Percentiles rank a stretch among this genome's conserved stretches.
These are phyloP conservation scores for Carex parvula DNA, from an alignment of 176 grass and related monocot genomes.

Conservation along the genomic window DNA sequence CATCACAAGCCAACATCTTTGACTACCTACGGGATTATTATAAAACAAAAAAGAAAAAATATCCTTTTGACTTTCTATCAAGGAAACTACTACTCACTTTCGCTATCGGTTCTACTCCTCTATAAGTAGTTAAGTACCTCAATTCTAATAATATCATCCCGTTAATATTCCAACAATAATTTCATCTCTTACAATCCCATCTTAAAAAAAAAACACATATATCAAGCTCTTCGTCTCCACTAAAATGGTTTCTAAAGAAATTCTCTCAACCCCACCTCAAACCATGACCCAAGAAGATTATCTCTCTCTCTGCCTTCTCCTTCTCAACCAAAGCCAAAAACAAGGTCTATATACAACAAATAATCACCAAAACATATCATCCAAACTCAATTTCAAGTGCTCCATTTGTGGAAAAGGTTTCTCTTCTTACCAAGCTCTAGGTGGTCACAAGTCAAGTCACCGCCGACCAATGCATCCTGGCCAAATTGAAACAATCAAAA, in stretches of 20 bases:
- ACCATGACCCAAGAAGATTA: constrained; percentile 48
- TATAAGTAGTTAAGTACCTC: constrained; percentile 1
- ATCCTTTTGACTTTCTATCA: background rate
- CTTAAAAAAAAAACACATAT: background rate
- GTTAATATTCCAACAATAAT: background rate
- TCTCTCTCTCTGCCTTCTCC: constrained; percentile 59
- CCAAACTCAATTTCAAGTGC: constrained; percentile 50
- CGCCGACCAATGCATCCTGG: constrained; percentile 30
- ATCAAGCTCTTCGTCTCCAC: constrained; percentile 21
- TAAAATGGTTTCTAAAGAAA: background rate
- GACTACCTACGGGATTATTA: too few species aligned
- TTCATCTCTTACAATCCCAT: constrained; percentile 28
- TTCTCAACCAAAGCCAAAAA: constrained; percentile 30
- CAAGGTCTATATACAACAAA: background rate
- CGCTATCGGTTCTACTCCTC: background rate
- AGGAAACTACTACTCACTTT: background rate
- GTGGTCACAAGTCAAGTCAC: constrained; percentile 93
- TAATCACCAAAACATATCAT: background rate
- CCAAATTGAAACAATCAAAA: background rate
- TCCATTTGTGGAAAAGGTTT: constrained; percentile 71
- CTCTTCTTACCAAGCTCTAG: constrained; percentile 74
- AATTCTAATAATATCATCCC: background rate
- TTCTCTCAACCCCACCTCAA: constrained; percentile 31
- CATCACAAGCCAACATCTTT: too few species aligned
- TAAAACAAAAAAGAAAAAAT: too few species aligned